Conservation (phyloP, 352 stramenopile genomes). For the Albugo laibachii region DNA sequence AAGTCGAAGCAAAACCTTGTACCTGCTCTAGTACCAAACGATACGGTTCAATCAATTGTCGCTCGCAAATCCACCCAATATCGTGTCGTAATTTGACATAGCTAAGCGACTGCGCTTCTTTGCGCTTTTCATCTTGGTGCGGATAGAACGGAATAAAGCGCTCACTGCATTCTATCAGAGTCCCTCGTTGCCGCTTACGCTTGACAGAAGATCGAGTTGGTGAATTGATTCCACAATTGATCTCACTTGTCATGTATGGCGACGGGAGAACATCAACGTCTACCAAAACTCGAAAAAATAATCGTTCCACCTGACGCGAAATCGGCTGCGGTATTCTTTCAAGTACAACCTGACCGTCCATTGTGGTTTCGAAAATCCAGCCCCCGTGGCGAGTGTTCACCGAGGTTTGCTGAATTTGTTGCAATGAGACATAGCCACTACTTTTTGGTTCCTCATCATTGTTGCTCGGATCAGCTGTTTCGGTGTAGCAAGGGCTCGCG, state of each 20-base stretch:
- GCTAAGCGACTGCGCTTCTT: conserved; percentile 9
- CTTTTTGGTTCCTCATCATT: conserved; percentile 3
- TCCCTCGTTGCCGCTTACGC: conserved; percentile 42
- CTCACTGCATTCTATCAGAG: conserved; percentile 61
- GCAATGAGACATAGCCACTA: neutral
- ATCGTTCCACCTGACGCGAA: conserved; percentile 41
- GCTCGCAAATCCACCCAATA: conserved; percentile 60
- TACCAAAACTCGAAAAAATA: conserved; percentile 62
- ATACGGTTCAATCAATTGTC: conserved; percentile 23
- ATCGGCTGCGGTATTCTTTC: conserved; percentile 39
- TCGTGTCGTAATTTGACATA: conserved; percentile 71
- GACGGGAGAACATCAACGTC: conserved; percentile 44
- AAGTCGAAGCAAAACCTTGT: conserved; percentile 42
- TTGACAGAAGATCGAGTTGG: conserved; percentile 14
- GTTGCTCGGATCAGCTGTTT: conserved; percentile 7
- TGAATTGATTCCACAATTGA: neutral
- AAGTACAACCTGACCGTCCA: conserved; percentile 63
- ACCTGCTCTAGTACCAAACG: conserved; percentile 39
- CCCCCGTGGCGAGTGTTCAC: conserved; percentile 25
- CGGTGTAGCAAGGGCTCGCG: conserved; percentile 8
- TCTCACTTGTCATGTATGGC: conserved; percentile 11
- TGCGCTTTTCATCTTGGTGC: neutral
- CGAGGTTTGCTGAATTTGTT: no score
- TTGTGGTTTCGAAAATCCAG: conserved; percentile 75
- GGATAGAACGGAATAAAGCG: conserved; percentile 24